Evolutionary conservation across 106 monocot species (phyloP), one percentile per base, ranked within the genome.

Genomic region (Dioscorea zingiberensis): DNA sequence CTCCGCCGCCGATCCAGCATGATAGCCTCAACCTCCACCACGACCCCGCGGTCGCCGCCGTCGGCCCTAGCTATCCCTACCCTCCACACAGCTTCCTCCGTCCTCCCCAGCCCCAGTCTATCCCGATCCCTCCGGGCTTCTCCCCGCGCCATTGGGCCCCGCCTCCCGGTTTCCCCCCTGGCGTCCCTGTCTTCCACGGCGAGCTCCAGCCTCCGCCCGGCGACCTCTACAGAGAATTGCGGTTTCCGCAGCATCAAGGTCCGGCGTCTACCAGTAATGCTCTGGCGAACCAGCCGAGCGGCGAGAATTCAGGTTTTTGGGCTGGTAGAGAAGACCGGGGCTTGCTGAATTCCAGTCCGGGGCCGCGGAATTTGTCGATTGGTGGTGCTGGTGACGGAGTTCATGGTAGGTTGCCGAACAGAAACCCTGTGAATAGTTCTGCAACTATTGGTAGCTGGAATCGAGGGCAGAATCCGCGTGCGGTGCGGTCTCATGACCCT

Each of bases 11-110:
- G 38, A n/a, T 3, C 58, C 19, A 9, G 18, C 51, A 13, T 15
- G 18, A 51, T 4, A 2, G 51, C 51, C 11, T 56, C 27, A 21
- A 30, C 25, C 70, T 47, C 54, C 71, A 62, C 56, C 62, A 38
- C 21, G 83, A 78, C 48, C 74, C 83, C 29, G 73, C 73, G 22
- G 67, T 74, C 69, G 53, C 77, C 7, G 62, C 66, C 13, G 62
- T 78, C 11, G 78, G 77, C 6, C 69, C 70, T 1, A 69, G 62
- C 17, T 25, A 55, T 54, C 47, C 48, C 27, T 76, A 53, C 63
- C 28, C 15, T 25, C 67, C 66, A 27, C 60, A 53, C 23, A 25
- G 23, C 25, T 28, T 69, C 51, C 19, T 25, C 47, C 53, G 1
- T 26, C 44, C 51, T 18, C 30, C 16, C 25, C 57, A 12, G 22